Percentiles rank a stretch among this genome's conserved stretches.
Conservation (phyloP, 2,329 filamentous ascomycete genomes). For the Aspergillus sp. region DNA sequence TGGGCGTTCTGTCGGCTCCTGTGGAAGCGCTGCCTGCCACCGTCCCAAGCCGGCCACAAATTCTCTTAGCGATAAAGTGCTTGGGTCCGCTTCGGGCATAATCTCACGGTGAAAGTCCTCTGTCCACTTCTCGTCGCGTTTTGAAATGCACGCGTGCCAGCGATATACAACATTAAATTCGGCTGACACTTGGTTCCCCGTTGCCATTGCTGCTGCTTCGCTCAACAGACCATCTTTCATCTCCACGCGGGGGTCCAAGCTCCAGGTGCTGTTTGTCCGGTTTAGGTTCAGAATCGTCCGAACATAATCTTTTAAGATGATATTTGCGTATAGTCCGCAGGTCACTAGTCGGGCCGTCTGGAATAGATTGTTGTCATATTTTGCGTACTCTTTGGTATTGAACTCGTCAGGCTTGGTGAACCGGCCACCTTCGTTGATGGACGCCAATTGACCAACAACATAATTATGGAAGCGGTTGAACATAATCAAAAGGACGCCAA, state of each 20-base stretch:
- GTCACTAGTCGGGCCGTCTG: constrained; percentile 57
- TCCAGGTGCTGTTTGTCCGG: constrained; percentile 59
- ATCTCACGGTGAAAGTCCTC: constrained; percentile 54
- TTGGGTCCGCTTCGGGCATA: constrained; percentile 41
- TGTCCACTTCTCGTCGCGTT: constrained; percentile 63
- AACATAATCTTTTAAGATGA: constrained; percentile 59
- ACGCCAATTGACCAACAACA: constrained; percentile 60
- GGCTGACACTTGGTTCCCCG: constrained; percentile 66
- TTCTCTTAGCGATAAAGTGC: constrained; percentile 37
- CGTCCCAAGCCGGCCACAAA: constrained; percentile 40
- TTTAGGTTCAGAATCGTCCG: constrained; percentile 63
- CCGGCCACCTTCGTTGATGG: constrained; percentile 66
- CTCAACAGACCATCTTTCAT: constrained; percentile 50
- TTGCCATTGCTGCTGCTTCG: constrained; percentile 53
- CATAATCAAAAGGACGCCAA: constrained; percentile 67
- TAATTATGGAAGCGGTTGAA: constrained; percentile 72
- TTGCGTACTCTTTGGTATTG: constrained; percentile 35
- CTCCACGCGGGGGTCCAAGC: constrained; percentile 62
- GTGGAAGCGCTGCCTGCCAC: constrained; percentile 43
- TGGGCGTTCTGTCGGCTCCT: constrained; percentile 49
- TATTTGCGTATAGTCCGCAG: constrained; percentile 58
- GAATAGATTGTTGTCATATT: constrained; percentile 48
- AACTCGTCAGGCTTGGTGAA: constrained; percentile 58
- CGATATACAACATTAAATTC: constrained; percentile 69
- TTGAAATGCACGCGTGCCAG: constrained; percentile 63